Conservation (phyloP, 1,139 yeast species). For the Pichia sp. region DNA sequence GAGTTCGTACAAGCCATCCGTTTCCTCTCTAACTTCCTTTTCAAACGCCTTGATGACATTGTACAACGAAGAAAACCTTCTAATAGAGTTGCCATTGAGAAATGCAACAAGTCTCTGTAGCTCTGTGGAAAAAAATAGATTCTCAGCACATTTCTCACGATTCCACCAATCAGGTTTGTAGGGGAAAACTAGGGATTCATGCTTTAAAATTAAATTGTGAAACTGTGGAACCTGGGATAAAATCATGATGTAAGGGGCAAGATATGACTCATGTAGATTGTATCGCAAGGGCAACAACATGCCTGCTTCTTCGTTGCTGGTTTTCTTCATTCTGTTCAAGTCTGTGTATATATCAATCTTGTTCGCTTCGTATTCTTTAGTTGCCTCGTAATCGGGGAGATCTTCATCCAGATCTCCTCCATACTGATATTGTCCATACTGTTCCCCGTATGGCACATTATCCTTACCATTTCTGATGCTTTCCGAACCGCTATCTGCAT, state of each 20-base stretch:
- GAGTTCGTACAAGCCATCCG: conserved; percentile 25
- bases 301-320: conserved; percentile 22
- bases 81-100: conserved; percentile 31
- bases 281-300: conserved; percentile 32
- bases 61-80: conserved; percentile 35
- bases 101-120: conserved; percentile 39
- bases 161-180: conserved; percentile 39
- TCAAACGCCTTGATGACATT: conserved; percentile 29
- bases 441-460: too few relatives aligned
- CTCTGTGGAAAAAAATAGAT: conserved; percentile 25
- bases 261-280: conserved; percentile 28
- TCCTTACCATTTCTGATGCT: too few relatives aligned
- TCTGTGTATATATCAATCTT: conserved; percentile 26
- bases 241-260: conserved; percentile 37
- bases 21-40: conserved; percentile 23
- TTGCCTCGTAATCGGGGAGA: conserved; percentile 4
- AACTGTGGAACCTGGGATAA: conserved; percentile 37
- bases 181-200: conserved; percentile 32
- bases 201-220: conserved; percentile 29
- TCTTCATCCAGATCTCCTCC: too few relatives aligned
- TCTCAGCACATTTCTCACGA: conserved; percentile 26
- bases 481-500: too few relatives aligned
- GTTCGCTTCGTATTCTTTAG: background rate
- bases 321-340: conserved; percentile 18
- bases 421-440: too few relatives aligned